These are phyloP conservation scores for Camelina sativa DNA, from an alignment of 345 rosid species.

Conservation along the genomic window DNA sequence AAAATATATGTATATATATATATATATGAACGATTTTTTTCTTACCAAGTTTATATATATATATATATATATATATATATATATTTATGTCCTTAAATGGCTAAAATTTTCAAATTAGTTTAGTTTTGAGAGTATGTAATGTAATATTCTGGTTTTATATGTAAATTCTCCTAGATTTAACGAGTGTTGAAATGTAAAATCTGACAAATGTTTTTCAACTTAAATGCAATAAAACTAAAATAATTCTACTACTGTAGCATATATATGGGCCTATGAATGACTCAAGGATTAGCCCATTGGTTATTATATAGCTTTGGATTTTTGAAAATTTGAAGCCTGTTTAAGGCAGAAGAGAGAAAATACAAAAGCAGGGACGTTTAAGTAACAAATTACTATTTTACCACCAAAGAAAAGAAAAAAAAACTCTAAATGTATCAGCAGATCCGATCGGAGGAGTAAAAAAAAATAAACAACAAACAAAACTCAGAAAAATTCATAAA, in stretches of 20 bases:
- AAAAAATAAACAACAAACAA: neutral
- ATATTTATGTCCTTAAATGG: too few species aligned
- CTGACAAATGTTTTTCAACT: too few species aligned
- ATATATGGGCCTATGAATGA: neutral
- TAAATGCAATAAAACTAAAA: too few species aligned
- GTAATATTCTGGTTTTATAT: too few species aligned
- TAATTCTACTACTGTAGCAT: neutral
- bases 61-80: too few species aligned
- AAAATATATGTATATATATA: too few species aligned
- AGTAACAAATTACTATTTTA: slow-evolving; percentile 46
- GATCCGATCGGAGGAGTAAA: slow-evolving; percentile 37
- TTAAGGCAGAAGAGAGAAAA: neutral
- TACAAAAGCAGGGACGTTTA: slow-evolving; percentile 40
- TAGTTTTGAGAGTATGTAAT: too few species aligned
- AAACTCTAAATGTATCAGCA: slow-evolving; percentile 19
- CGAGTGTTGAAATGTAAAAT: too few species aligned
- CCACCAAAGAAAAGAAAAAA: slow-evolving; percentile 22
- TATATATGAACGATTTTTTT: too few species aligned
- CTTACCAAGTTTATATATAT: too few species aligned
- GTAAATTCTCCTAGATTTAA: too few species aligned
- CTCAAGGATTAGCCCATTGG: neutral
- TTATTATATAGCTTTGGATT: neutral
- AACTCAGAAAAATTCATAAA: slow-evolving; percentile 8
- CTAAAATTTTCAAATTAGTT: too few species aligned
- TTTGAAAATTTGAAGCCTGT: slow-evolving; percentile 26